These are phyloP conservation scores for Pseudogymnoascus sp. DNA, from an alignment of 2,329 filamentous ascomycete species.

Conservation along the genomic window DNA sequence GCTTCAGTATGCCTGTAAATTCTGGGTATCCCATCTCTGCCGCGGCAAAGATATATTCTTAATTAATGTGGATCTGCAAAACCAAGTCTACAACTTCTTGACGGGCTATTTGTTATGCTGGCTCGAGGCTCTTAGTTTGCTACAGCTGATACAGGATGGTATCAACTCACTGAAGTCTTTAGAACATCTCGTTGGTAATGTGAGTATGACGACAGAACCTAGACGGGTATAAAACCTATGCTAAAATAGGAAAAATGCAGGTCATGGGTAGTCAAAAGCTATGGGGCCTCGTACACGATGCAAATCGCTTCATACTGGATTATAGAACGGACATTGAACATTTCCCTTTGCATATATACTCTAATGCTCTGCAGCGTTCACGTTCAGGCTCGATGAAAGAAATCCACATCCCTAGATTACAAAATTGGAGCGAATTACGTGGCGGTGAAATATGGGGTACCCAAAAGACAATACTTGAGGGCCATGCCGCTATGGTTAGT, in stretches of 20 bases:
- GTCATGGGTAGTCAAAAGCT: background rate
- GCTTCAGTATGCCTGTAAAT: constrained; percentile 28
- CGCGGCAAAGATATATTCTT: background rate
- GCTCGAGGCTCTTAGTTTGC: constrained; percentile 24
- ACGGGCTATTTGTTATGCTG: constrained; percentile 21
- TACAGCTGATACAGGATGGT: constrained; percentile 14
- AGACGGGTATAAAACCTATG: background rate
- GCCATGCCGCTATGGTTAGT: constrained; percentile 12
- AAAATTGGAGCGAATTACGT: background rate
- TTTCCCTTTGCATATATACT: constrained; percentile 28
- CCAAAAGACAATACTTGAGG: constrained; percentile 16
- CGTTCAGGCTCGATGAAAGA: constrained; percentile 15
- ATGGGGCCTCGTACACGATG: background rate
- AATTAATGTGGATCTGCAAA: constrained; percentile 11
- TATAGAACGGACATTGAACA: constrained; percentile 19
- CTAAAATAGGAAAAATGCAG: background rate
- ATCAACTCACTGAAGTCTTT: constrained; percentile 15
- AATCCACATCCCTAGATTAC: constrained; percentile 1
- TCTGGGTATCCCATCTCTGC: constrained; percentile 30
- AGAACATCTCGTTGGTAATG: constrained; percentile 9
- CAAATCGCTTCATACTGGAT: constrained; percentile 1
- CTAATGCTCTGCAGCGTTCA: constrained; percentile 24
- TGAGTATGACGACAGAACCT: background rate
- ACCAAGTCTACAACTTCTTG: constrained; percentile 17
- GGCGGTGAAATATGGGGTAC: background rate